Conservation (phyloP, 768 basidiomycete genomes). For the Tricholoma matsutake region DNA sequence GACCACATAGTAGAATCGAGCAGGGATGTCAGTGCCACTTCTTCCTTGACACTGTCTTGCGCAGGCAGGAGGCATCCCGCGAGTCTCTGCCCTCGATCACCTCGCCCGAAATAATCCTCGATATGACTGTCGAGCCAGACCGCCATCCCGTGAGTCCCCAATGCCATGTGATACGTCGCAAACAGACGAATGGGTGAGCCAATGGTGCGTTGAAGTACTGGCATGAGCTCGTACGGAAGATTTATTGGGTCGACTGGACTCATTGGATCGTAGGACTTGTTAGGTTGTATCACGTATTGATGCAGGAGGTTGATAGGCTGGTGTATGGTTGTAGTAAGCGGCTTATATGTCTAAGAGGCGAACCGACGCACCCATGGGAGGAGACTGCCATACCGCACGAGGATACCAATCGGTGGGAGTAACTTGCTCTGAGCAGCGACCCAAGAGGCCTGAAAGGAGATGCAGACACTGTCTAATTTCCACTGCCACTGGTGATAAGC, state of each 20-base stretch:
- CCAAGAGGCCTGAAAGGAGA: conserved; percentile 32
- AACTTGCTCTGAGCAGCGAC: conserved; percentile 9
- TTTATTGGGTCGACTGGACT: conserved; percentile 31
- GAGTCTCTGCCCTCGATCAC: conserved; percentile 55
- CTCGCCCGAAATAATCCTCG: conserved; percentile 42
- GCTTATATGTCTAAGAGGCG: neutral
- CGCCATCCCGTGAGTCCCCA: conserved; percentile 60
- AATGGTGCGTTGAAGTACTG: conserved; percentile 37
- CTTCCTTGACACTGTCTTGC: conserved; percentile 20
- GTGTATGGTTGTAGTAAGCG: neutral
- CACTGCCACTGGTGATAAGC: conserved; percentile 50
- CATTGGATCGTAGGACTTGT: conserved; percentile 31
- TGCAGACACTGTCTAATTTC: conserved; percentile 50
- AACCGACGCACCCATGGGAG: conserved; percentile 49
- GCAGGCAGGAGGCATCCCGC: conserved; percentile 37
- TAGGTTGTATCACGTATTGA: conserved; percentile 50
- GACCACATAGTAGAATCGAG: conserved; percentile 28
- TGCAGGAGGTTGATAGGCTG: conserved; percentile 68
- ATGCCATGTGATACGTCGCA: conserved; percentile 46
- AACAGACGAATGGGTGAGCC: conserved; percentile 58
- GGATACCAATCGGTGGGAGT: conserved; percentile 41
- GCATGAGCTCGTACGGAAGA: conserved; percentile 43
- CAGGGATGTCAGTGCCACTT: conserved; percentile 23
- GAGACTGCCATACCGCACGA: conserved; percentile 57
- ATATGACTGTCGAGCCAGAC: conserved; percentile 67